These are phyloP conservation scores for Sugiyamaella castrensis DNA, from an alignment of 1,139 yeast genomes.

Conservation along the genomic window DNA sequence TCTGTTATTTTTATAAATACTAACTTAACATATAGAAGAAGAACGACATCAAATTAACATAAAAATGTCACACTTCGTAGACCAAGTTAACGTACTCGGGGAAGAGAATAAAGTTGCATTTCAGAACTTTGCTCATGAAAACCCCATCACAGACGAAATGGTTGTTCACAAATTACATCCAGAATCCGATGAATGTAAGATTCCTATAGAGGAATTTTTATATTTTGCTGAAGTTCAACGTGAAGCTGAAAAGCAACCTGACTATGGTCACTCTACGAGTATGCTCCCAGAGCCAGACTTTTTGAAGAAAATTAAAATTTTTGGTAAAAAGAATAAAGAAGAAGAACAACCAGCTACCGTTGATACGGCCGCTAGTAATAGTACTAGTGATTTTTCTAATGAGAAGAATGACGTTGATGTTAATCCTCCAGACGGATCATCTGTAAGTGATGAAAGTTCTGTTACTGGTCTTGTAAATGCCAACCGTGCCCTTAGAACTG, in stretches of 20 bases:
- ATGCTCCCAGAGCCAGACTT: not conserved
- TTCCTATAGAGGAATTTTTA: conserved; percentile 35
- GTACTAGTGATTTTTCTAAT: not conserved
- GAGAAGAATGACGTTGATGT: not conserved
- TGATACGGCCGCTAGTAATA: not conserved
- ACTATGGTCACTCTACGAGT: conserved; percentile 18
- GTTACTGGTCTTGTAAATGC: conserved; percentile 24
- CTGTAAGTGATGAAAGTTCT: conserved; percentile 13
- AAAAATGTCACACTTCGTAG: no score
- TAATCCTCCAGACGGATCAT: not conserved
- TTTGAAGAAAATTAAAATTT: conserved; percentile 18
- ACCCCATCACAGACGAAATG: conserved; percentile 8
- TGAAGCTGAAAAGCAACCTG: conserved; percentile 28
- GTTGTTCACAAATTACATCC: conserved; percentile 6
- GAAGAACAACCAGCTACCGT: not conserved
- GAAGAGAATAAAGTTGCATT: conserved; percentile 20
- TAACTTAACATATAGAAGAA: no score
- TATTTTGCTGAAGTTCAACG: conserved; percentile 37
- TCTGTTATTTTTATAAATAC: no score
- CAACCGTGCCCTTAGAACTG: conserved; percentile 35
- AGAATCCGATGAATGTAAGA: conserved; percentile 14
- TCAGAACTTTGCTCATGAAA: conserved; percentile 18
- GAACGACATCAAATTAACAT: no score
- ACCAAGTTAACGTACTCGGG: conserved; percentile 6
- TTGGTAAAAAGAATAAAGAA: conserved; percentile 15